These are phyloP conservation scores for Benincasa hispida DNA, from an alignment of 306 rosid species.

Conservation along the genomic window DNA sequence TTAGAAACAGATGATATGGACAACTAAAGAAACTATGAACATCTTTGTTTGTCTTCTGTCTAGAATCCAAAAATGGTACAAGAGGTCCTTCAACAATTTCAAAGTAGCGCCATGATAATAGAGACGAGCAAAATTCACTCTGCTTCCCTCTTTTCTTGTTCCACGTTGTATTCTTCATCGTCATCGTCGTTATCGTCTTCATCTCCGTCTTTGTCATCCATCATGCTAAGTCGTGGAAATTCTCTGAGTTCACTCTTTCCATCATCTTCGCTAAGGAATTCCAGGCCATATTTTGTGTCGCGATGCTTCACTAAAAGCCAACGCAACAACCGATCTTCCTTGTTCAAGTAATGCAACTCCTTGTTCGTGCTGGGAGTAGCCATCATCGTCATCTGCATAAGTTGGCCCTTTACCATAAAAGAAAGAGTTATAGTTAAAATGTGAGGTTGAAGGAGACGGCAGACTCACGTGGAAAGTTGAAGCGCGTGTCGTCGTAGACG, in stretches of 20 bases:
- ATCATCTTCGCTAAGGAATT: constrained; percentile 30
- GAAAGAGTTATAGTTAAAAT: no score
- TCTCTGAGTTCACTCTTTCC: constrained; percentile 15
- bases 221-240: constrained; percentile 9
- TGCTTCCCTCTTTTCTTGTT: constrained; percentile 14
- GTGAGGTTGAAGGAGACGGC: no score
- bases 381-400: constrained; percentile 97
- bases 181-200: constrained; percentile 12
- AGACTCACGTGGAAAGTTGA: no score
- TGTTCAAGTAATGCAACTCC: constrained; percentile 86
- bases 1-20: background rate
- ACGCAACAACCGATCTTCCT: constrained; percentile 75
- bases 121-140: background rate
- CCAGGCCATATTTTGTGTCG: constrained; percentile 28
- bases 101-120: background rate
- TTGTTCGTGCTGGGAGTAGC: constrained; percentile 79
- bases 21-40: background rate
- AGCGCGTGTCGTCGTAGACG: no score
- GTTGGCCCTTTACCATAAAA: constrained; percentile 42
- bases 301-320: constrained; percentile 83
- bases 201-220: constrained; percentile 8
- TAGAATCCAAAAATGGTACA: background rate
- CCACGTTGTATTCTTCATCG: constrained; percentile 4
- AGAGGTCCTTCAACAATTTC: background rate
- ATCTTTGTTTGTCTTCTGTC: background rate